phyloP scores from a whole-genome alignment of 768 basidiomycete genomes.

The Termitomyces sp. region DNA sequence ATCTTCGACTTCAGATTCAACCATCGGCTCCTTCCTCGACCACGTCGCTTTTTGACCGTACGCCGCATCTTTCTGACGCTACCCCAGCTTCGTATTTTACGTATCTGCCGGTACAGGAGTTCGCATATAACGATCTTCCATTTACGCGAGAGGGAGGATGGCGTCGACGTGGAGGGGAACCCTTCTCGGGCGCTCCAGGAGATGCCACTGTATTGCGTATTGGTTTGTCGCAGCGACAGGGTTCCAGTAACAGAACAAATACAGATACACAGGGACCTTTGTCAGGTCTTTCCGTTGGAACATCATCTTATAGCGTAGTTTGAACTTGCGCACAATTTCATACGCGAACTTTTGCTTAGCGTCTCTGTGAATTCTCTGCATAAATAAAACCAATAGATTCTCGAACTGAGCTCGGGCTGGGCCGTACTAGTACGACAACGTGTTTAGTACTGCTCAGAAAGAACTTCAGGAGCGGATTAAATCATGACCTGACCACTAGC shows the following conservation, averaged over 20 bases:
- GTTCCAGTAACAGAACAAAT: neutral
- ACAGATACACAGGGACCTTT: neutral
- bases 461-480: constrained; percentile 18
- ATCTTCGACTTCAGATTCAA: constrained; percentile 60
- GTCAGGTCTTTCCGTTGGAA: neutral
- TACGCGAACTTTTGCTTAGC: neutral
- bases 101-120: constrained; percentile 30
- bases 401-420: neutral
- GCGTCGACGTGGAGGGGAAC: constrained; percentile 35
- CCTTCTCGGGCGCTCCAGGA: constrained; percentile 40
- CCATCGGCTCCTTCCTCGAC: constrained; percentile 55
- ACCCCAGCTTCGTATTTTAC: constrained; percentile 30
- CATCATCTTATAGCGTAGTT: neutral
- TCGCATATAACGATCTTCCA: constrained; percentile 32
- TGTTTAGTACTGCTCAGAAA: constrained; percentile 30
- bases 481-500: neutral
- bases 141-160: constrained; percentile 48
- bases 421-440: neutral
- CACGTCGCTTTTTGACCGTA: constrained; percentile 42
- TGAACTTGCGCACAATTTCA: neutral
- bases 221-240: neutral
- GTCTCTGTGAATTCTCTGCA: no score
- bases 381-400: neutral
- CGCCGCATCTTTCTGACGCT: constrained; percentile 24
- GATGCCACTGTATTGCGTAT: constrained; percentile 35